A percentile compares a stretch with the other conserved stretches of the same genome.
Evolutionary conservation across 1,284 basidiomycete species (phyloP).

Genomic region (Moesziomyces antarcticus): DNA sequence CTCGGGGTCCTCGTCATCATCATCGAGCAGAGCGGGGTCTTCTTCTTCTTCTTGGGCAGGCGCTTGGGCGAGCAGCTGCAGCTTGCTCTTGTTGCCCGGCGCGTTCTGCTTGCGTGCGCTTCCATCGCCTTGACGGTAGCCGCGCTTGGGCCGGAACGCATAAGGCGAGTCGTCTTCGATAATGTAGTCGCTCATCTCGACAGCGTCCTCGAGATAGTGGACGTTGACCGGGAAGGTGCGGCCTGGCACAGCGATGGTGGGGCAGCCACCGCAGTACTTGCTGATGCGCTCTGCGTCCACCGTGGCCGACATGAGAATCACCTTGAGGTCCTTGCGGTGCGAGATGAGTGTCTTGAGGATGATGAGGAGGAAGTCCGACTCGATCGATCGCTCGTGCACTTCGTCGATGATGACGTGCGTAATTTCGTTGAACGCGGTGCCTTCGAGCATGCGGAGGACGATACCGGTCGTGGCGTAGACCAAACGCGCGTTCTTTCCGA

Average conservation of each 20-base stretch:
- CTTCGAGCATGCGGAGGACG: constrained; percentile 94
- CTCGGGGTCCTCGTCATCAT: constrained; percentile 76
- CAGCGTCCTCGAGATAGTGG: constrained; percentile 89
- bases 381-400: constrained; percentile 93
- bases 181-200: constrained; percentile 86
- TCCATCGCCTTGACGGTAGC: constrained; percentile 31
- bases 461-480: constrained; percentile 87
- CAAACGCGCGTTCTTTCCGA: constrained; percentile 55
- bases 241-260: constrained; percentile 81
- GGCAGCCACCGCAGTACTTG: constrained; percentile 90
- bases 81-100: constrained; percentile 72
- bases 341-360: constrained; percentile 89
- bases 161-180: constrained; percentile 82
- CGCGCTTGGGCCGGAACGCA: constrained; percentile 70
- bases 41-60: constrained; percentile 72
- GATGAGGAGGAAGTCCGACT: constrained; percentile 96
- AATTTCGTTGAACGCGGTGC: constrained; percentile 88
- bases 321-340: constrained; percentile 84
- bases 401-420: constrained; percentile 92
- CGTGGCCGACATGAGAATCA: constrained; percentile 98
- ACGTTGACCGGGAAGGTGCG: constrained; percentile 96
- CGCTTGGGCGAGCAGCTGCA: constrained; percentile 73
- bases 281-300: constrained; percentile 92
- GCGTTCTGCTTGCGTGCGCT: constrained; percentile 48
- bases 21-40: constrained; percentile 80